A percentile compares a stretch with the other conserved stretches of the same genome.
Evolutionary conservation across 192 early-diverging fungal genomes (phyloP).

Genomic region (Coemansia sp.): DNA sequence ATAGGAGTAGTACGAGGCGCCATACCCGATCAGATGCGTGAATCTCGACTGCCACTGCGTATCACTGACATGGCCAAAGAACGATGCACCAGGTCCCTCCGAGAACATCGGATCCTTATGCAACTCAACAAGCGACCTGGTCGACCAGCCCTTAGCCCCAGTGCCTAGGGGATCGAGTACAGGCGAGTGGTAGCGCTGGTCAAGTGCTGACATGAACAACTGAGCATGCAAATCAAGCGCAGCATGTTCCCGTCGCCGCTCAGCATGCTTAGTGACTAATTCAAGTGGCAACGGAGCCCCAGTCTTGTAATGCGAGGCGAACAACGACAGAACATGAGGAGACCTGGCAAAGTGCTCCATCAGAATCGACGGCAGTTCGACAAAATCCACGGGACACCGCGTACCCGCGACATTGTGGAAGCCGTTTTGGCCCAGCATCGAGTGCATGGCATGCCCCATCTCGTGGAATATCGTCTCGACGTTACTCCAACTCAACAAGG

Average conservation of each 20-base stretch:
- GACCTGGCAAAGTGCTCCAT: slow-evolving; percentile 89
- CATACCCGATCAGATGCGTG: slow-evolving; percentile 88
- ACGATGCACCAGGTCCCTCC: slow-evolving; percentile 43
- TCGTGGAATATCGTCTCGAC: slow-evolving; percentile 98
- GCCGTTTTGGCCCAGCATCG: slow-evolving; percentile 91
- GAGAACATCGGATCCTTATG: slow-evolving; percentile 54
- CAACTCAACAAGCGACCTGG: slow-evolving; percentile 59
- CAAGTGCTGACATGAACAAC: slow-evolving; percentile 87
- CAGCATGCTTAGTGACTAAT: slow-evolving; percentile 55
- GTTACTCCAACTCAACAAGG: slow-evolving; percentile 72
- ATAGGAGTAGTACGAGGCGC: slow-evolving; percentile 94
- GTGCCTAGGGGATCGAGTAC: slow-evolving; percentile 24
- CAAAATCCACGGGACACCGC: slow-evolving; percentile 92
- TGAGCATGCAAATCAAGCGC: slow-evolving; percentile 84
- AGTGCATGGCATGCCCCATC: slow-evolving; percentile 99
- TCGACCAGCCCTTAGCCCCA: slow-evolving; percentile 29
- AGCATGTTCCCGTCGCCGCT: slow-evolving; percentile 58
- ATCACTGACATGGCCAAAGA: slow-evolving; percentile 68
- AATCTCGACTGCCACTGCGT: slow-evolving; percentile 92
- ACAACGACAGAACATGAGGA: slow-evolving; percentile 67
- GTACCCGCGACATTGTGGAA: slow-evolving; percentile 98
- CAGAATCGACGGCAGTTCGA: slow-evolving; percentile 94
- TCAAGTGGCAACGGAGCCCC: slow-evolving; percentile 59
- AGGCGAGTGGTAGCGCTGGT: slow-evolving; percentile 84
- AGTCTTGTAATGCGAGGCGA: slow-evolving; percentile 77